A percentile compares a stretch with the other conserved stretches of the same genome.
Conservation (phyloP, 2,329 filamentous ascomycete species). For the Aureobasidium lini region DNA sequence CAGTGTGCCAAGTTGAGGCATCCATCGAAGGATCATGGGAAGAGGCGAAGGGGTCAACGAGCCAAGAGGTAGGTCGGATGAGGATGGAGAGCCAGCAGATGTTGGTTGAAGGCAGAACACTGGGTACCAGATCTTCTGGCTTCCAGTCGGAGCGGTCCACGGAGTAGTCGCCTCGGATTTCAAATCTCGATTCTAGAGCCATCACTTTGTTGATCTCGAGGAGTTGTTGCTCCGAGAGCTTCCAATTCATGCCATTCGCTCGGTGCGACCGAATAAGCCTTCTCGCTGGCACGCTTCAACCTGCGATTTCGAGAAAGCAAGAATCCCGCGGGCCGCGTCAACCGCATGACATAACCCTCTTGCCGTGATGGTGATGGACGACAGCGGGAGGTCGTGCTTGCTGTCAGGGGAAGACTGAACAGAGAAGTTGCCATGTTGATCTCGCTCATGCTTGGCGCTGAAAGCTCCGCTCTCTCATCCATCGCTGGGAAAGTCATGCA, state of each 20-base stretch:
- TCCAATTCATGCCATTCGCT: neutral
- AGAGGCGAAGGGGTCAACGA: neutral
- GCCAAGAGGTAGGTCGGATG: neutral
- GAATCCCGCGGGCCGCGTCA: slow-evolving; percentile 4
- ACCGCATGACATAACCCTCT: slow-evolving; percentile 1
- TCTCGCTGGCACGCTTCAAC: neutral
- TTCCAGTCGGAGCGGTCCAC: neutral
- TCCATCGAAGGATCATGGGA: neutral
- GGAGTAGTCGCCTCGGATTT: neutral
- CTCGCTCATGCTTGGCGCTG: neutral
- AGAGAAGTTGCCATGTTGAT: neutral
- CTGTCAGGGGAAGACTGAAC: neutral
- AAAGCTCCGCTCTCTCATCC: neutral
- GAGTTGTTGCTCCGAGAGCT: neutral
- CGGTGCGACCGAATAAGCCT: too few relatives aligned
- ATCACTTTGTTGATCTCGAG: neutral
- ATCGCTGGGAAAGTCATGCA: neutral
- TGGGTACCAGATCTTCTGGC: neutral
- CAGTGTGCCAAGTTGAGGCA: neutral
- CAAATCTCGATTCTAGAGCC: neutral
- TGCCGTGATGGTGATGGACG: slow-evolving; percentile 3
- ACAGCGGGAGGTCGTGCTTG: slow-evolving; percentile 9
- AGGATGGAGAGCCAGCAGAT: neutral
- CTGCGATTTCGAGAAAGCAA: neutral
- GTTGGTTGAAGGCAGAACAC: neutral